phyloP scores from a whole-genome alignment of 345 rosid species.

The Triadica sebifera region DNA sequence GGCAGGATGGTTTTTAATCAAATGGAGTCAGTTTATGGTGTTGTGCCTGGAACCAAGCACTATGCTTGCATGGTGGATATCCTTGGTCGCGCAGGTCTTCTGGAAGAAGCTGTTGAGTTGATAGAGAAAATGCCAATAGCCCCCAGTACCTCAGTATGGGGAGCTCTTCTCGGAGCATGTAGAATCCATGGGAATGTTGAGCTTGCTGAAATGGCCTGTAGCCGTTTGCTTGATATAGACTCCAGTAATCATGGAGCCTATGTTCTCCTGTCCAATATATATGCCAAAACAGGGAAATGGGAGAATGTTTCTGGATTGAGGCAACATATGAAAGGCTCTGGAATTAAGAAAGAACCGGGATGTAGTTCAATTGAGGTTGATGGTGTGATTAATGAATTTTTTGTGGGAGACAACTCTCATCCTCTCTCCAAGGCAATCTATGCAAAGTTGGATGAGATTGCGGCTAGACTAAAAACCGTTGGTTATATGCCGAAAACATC shows the following conservation, averaged over 20 bases:
- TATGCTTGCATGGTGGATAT: constrained; percentile 72
- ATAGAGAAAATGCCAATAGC: constrained; percentile 58
- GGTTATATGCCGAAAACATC: constrained; percentile 59
- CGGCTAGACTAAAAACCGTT: constrained; percentile 37
- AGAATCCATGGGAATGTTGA: constrained; percentile 56
- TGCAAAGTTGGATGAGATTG: constrained; percentile 47
- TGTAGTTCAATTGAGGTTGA: constrained; percentile 74
- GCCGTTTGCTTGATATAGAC: constrained; percentile 54
- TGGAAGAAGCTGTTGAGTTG: constrained; percentile 61
- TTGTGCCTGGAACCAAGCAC: constrained; percentile 58
- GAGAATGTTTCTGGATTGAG: constrained; percentile 52
- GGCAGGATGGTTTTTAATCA: constrained; percentile 49
- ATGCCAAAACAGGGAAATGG: constrained; percentile 66
- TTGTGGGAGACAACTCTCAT: constrained; percentile 58
- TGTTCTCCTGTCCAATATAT: constrained; percentile 63
- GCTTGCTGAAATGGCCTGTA: constrained; percentile 61
- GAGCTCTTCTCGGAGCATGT: constrained; percentile 74
- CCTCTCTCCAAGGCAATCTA: constrained; percentile 52
- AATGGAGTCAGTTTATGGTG: constrained; percentile 53
- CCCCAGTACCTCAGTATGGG: constrained; percentile 60
- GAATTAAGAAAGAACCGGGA: constrained; percentile 68
- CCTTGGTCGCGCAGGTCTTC: constrained; percentile 64
- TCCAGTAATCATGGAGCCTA: constrained; percentile 59
- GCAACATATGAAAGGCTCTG: constrained; percentile 60
- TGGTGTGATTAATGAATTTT: constrained; percentile 58